Evolutionary conservation across 2,329 filamentous ascomycete genomes (phyloP).

Genomic region (Geosmithia putterillii): DNA sequence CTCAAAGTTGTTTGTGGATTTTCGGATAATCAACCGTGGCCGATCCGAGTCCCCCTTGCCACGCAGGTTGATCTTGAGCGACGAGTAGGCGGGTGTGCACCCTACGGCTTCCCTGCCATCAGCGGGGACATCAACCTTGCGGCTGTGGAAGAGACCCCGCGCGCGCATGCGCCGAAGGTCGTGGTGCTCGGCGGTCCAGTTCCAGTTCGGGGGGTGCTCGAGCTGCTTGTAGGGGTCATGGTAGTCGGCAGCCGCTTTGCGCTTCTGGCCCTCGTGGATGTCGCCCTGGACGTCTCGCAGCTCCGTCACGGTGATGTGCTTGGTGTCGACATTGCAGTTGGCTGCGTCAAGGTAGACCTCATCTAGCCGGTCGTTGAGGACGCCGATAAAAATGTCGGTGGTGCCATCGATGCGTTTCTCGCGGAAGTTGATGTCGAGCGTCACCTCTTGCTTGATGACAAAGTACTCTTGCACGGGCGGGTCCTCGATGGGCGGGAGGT

Average conservation of each 20-base stretch:
- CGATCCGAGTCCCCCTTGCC: conserved; percentile 25
- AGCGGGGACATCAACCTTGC: conserved; percentile 40
- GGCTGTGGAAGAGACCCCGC: conserved; percentile 37
- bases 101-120: conserved; percentile 41
- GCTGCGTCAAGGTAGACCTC: conserved; percentile 49
- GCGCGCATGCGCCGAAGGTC: conserved; percentile 59
- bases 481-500: conserved; percentile 20
- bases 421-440: conserved; percentile 79
- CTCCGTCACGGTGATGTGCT: conserved; percentile 37
- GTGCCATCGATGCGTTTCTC: conserved; percentile 63
- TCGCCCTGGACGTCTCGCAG: conserved; percentile 22
- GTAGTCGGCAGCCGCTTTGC: conserved; percentile 30
- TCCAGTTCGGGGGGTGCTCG: conserved; percentile 46
- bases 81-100: conserved; percentile 43
- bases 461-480: conserved; percentile 26
- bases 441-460: conserved; percentile 74
- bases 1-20: conserved; percentile 22
- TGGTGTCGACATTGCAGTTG: conserved; percentile 44
- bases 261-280: conserved; percentile 19
- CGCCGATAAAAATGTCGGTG: conserved; percentile 69
- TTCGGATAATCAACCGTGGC: conserved; percentile 29
- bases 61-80: conserved; percentile 32
- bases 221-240: conserved; percentile 57
- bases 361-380: conserved; percentile 44
- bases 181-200: conserved; percentile 61